These are phyloP conservation scores for Tetrapisispora arboricola DNA, from an alignment of 805 yeast genomes.

Conservation along the genomic window DNA sequence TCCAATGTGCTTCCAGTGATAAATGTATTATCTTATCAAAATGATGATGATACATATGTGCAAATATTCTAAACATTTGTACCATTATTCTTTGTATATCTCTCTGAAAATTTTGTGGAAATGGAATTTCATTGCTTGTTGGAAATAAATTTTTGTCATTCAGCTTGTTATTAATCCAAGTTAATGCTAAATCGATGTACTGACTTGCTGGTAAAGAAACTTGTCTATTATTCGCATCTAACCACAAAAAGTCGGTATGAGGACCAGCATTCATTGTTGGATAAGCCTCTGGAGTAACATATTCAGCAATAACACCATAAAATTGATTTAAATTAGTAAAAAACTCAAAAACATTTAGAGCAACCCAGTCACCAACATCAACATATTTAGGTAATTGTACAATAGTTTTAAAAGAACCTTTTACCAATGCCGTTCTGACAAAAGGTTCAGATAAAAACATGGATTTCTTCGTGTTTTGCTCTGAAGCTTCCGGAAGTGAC, in stretches of 20 bases:
- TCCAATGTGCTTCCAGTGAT: slow-evolving; percentile 94
- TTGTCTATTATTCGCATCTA: slow-evolving; percentile 69
- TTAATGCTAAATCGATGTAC: slow-evolving; percentile 81
- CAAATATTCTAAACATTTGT: slow-evolving; percentile 92
- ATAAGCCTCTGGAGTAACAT: slow-evolving; percentile 78
- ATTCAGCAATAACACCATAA: slow-evolving; percentile 83
- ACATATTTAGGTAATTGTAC: slow-evolving; percentile 93
- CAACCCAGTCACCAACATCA: slow-evolving; percentile 92
- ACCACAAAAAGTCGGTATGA: slow-evolving; percentile 82
- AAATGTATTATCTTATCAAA: slow-evolving; percentile 89
- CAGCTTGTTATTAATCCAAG: slow-evolving; percentile 81
- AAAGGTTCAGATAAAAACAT: slow-evolving; percentile 86
- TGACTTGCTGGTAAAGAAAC: slow-evolving; percentile 85
- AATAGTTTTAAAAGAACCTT: slow-evolving; percentile 92
- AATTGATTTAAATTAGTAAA: slow-evolving; percentile 79
- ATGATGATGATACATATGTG: slow-evolving; percentile 89
- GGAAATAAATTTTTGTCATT: slow-evolving; percentile 89
- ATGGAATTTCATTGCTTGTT: slow-evolving; percentile 77
- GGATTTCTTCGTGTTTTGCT: slow-evolving; percentile 19
- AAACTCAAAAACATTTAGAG: slow-evolving; percentile 82
- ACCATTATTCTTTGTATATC: slow-evolving; percentile 80
- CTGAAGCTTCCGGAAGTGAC: slow-evolving; percentile 6
- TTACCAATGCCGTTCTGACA: slow-evolving; percentile 86
- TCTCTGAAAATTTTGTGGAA: slow-evolving; percentile 73
- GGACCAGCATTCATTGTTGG: slow-evolving; percentile 97